These are phyloP conservation scores for Ganoderma sinense DNA, from an alignment of 1,284 basidiomycete genomes.

Conservation along the genomic window DNA sequence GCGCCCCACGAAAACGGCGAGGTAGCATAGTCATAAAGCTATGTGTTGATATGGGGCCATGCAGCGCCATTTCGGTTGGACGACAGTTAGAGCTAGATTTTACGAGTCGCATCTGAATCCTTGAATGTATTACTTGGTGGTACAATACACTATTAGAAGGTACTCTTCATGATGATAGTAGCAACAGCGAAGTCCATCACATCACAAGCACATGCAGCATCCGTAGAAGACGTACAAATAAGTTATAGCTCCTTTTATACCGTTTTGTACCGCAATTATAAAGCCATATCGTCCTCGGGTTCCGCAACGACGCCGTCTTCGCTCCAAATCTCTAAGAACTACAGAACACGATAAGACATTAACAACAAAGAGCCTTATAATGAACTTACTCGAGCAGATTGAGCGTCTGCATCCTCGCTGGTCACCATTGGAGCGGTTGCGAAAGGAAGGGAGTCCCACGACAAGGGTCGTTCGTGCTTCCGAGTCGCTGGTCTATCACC, in stretches of 20 bases:
- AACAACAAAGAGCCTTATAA: constrained; percentile 10
- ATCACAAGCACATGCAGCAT: constrained; percentile 17
- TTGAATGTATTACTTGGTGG: constrained; percentile 20
- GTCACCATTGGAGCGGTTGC: constrained; percentile 66
- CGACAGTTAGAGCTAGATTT: neutral
- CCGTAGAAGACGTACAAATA: constrained; percentile 15
- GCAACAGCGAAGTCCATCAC: constrained; percentile 21
- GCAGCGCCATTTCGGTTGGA: neutral
- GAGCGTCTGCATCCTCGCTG: constrained; percentile 61
- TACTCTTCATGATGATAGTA: constrained; percentile 17
- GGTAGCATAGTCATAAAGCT: neutral
- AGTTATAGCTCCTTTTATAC: constrained; percentile 13
- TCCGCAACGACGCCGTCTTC: constrained; percentile 80
- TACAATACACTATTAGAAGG: constrained; percentile 19
- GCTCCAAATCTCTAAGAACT: constrained; percentile 85
- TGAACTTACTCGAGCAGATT: constrained; percentile 62
- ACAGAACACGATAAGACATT: constrained; percentile 10
- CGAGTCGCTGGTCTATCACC: constrained; percentile 83
- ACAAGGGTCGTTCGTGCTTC: constrained; percentile 66
- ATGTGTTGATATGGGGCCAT: neutral
- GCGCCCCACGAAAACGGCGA: neutral
- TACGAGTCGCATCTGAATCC: neutral
- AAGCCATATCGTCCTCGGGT: constrained; percentile 57
- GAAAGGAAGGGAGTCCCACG: constrained; percentile 77
- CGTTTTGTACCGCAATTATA: constrained; percentile 12